phyloP scores from a whole-genome alignment of 805 yeast genomes.

The Wickerhamomyces tratensis region DNA sequence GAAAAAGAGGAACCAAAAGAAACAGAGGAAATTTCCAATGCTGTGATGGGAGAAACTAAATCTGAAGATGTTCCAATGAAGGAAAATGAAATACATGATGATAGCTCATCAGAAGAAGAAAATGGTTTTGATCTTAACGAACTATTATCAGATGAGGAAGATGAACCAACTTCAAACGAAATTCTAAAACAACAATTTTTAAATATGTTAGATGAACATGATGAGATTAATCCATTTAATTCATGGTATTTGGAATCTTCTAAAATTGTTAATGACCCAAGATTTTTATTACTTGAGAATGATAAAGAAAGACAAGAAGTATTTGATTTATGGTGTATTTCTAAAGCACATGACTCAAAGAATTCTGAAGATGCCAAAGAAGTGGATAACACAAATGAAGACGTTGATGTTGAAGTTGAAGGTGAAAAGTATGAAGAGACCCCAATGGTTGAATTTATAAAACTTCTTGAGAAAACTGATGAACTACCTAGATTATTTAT shows the following conservation, averaged over 20 bases:
- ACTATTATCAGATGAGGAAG: slow-evolving; percentile 9
- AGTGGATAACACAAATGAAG: neutral
- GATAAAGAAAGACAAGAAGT: slow-evolving; percentile 25
- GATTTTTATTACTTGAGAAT: slow-evolving; percentile 25
- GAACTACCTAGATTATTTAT: slow-evolving; percentile 22
- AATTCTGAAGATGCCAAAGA: neutral
- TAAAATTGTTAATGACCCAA: slow-evolving; percentile 31
- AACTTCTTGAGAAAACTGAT: slow-evolving; percentile 17
- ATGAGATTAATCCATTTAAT: slow-evolving; percentile 30
- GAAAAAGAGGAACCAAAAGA: neutral
- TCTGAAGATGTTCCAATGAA: slow-evolving; percentile 2
- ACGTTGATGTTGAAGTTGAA: neutral
- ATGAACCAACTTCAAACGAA: slow-evolving; percentile 9
- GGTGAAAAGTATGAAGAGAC: slow-evolving; percentile 3
- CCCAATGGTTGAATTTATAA: slow-evolving; percentile 16
- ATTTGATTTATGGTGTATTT: slow-evolving; percentile 38
- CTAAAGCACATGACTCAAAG: slow-evolving; percentile 4
- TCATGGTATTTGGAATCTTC: slow-evolving; percentile 38
- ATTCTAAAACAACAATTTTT: slow-evolving; percentile 16
- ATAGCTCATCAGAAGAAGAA: slow-evolving; percentile 11
- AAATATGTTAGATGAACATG: slow-evolving; percentile 22
- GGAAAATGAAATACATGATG: slow-evolving; percentile 2
- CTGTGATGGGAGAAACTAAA: neutral
- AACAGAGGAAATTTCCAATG: neutral
- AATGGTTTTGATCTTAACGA: slow-evolving; percentile 13